Conservation (phyloP, 1,139 yeast genomes). For the Tardiomyces depauwii region DNA sequence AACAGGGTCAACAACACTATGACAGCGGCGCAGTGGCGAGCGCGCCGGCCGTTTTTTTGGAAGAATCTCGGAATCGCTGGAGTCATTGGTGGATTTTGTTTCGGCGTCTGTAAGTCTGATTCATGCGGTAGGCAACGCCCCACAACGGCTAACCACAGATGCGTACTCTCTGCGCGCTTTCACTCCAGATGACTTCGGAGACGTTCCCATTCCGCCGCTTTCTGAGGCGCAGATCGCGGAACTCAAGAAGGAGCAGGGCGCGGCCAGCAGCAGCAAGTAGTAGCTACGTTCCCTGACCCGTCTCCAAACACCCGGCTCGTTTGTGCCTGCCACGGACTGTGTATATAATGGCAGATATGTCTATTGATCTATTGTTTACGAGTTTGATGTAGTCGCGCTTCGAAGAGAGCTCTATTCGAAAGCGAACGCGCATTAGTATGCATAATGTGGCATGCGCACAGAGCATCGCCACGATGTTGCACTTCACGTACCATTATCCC, state of each 20-base stretch:
- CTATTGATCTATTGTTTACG: too few relatives aligned
- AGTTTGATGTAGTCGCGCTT: too few relatives aligned
- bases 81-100: constrained; percentile 48
- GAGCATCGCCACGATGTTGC: too few relatives aligned
- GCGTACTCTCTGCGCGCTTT: constrained; percentile 61
- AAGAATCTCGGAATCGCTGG: constrained; percentile 57
- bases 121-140: background rate
- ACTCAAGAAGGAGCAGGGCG: constrained; percentile 51
- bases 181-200: constrained; percentile 74
- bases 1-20: constrained; percentile 36
- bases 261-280: too few relatives aligned
- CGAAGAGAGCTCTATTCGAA: too few relatives aligned
- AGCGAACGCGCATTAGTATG: too few relatives aligned
- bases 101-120: constrained; percentile 43
- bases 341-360: too few relatives aligned
- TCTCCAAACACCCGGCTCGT: too few relatives aligned
- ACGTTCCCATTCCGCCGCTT: constrained; percentile 89
- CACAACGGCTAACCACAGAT: constrained; percentile 11
- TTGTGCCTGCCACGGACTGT: too few relatives aligned
- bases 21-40: constrained; percentile 90
- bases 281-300: too few relatives aligned
- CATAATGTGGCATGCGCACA: too few relatives aligned
- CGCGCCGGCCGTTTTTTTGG: constrained; percentile 76
- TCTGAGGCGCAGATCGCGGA: constrained; percentile 63
- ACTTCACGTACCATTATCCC: too few relatives aligned